Evolutionary conservation across 345 rosid genomes (phyloP).

Genomic region (Raphanus raphanistrum): DNA sequence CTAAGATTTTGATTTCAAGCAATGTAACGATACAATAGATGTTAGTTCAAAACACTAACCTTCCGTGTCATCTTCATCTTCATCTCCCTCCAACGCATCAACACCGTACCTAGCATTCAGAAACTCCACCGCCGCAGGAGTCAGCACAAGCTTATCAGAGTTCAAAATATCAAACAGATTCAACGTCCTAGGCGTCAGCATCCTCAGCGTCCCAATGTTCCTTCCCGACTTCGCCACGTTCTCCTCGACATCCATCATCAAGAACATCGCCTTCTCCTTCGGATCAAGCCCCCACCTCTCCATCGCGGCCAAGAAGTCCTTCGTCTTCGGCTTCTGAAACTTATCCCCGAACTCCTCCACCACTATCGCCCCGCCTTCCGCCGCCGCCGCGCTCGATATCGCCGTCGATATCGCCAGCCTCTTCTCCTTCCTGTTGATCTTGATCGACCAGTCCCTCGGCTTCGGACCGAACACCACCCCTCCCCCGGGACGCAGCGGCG

Average conservation of each 20-base stretch:
- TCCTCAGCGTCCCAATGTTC: slow-evolving; percentile 81
- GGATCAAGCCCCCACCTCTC: slow-evolving; percentile 91
- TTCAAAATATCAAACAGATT: slow-evolving; percentile 88
- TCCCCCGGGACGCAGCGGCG: slow-evolving; percentile 87
- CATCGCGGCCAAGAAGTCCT: slow-evolving; percentile 78
- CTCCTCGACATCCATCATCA: slow-evolving; percentile 68
- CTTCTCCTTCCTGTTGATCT: slow-evolving; percentile 87
- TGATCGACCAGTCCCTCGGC: slow-evolving; percentile 90
- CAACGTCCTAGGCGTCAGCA: slow-evolving; percentile 86
- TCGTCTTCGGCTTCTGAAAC: slow-evolving; percentile 79
- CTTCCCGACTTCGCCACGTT: slow-evolving; percentile 67
- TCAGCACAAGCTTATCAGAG: slow-evolving; percentile 74
- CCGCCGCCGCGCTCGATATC: slow-evolving; percentile 61
- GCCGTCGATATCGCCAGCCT: slow-evolving; percentile 81
- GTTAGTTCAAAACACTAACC: slow-evolving; percentile 48
- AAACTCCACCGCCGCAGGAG: slow-evolving; percentile 69
- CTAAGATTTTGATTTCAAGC: background rate
- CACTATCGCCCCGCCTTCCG: slow-evolving; percentile 53
- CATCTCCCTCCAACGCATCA: slow-evolving; percentile 46
- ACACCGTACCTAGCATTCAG: slow-evolving; percentile 77
- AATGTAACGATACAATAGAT: no score
- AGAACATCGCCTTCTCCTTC: slow-evolving; percentile 75
- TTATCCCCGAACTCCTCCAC: slow-evolving; percentile 85
- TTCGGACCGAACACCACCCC: slow-evolving; percentile 89
- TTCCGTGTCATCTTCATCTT: slow-evolving; percentile 44